A percentile compares a stretch with the other conserved stretches of the same genome.
These are phyloP conservation scores for Gardenia jasminoides DNA, from an alignment of 257 asterid genomes.

Conservation along the genomic window DNA sequence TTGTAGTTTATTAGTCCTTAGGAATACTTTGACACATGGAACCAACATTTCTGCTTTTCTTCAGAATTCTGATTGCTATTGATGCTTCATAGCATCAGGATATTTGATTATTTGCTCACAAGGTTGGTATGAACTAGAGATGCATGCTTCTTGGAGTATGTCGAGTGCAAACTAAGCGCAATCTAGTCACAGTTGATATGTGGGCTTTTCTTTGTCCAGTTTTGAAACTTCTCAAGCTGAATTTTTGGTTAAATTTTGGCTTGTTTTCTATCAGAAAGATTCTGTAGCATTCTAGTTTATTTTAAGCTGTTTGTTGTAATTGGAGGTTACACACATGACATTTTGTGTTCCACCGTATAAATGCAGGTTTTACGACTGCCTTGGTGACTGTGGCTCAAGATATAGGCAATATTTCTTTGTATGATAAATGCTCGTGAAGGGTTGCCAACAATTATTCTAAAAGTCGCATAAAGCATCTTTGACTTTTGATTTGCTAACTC, in stretches of 20 bases:
- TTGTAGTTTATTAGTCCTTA: neutral
- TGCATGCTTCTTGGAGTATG: neutral
- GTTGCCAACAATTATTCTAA: conserved; percentile 53
- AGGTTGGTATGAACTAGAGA: neutral
- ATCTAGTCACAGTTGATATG: no score
- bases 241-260: neutral
- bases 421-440: conserved; percentile 48
- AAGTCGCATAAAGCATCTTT: conserved; percentile 57
- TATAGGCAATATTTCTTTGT: conserved; percentile 44
- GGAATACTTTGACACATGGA: neutral
- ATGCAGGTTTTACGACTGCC: conserved; percentile 77
- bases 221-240: neutral
- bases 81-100: neutral
- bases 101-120: neutral
- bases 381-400: conserved; percentile 64
- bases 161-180: neutral
- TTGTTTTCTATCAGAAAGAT: neutral
- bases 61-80: neutral
- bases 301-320: conserved; percentile 2
- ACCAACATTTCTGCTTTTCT: neutral
- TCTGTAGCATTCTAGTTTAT: neutral
- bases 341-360: conserved; percentile 47
- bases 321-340: conserved; percentile 44
- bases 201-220: neutral
- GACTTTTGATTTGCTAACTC: conserved; percentile 44